These are phyloP conservation scores for Euphorbia peplus DNA, from an alignment of 345 rosid species.

Conservation along the genomic window DNA sequence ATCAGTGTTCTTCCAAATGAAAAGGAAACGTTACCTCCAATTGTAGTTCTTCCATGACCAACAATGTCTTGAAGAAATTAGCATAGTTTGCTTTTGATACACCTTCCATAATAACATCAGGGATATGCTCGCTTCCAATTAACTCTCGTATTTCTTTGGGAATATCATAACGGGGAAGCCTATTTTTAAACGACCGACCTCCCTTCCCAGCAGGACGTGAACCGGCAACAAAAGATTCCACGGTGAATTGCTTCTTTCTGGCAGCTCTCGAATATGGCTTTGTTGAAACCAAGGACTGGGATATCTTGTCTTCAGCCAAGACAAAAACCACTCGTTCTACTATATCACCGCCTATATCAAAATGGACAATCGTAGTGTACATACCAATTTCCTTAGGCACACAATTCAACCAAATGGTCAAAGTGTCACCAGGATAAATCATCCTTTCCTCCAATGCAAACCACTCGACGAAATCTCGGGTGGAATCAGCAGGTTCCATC, in stretches of 20 bases:
- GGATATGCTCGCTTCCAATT: constrained; percentile 56
- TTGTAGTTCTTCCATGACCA: constrained; percentile 82
- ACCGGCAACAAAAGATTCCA: constrained; percentile 24
- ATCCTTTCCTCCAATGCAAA: constrained; percentile 71
- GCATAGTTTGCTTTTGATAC: constrained; percentile 49
- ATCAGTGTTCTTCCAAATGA: neutral
- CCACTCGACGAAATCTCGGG: constrained; percentile 41
- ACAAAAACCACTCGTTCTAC: constrained; percentile 65
- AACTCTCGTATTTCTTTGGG: constrained; percentile 59
- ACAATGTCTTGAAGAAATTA: constrained; percentile 51
- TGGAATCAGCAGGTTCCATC: constrained; percentile 47
- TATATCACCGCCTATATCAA: constrained; percentile 48
- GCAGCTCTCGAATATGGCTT: constrained; percentile 51
- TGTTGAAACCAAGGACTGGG: constrained; percentile 52
- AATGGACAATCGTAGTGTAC: constrained; percentile 57
- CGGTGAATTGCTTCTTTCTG: constrained; percentile 52
- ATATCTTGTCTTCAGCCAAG: constrained; percentile 75
- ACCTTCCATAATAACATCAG: constrained; percentile 42
- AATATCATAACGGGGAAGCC: constrained; percentile 55
- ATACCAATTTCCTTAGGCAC: constrained; percentile 65
- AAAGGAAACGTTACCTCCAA: constrained; percentile 51
- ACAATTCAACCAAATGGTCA: constrained; percentile 76
- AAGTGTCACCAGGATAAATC: constrained; percentile 59
- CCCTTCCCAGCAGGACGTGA: constrained; percentile 44
- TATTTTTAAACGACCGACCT: constrained; percentile 24